These are phyloP conservation scores for Cardiospermum halicacabum DNA, from an alignment of 345 rosid genomes.

Conservation along the genomic window DNA sequence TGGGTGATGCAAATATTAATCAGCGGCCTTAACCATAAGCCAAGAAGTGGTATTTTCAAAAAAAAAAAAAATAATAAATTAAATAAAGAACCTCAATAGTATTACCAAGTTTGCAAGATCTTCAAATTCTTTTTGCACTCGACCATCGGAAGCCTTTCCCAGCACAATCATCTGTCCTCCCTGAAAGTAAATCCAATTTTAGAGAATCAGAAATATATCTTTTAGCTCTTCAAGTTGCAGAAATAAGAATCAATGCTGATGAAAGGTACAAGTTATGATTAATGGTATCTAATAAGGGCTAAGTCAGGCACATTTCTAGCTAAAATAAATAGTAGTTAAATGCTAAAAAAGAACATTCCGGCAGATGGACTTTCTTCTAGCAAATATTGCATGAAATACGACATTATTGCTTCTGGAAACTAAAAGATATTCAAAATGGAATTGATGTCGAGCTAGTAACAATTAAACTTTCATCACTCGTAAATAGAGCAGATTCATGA, in stretches of 20 bases:
- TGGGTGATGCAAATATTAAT: no score
- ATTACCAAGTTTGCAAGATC: conserved; percentile 45
- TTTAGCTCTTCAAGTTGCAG: not conserved
- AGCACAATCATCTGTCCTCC: conserved; percentile 59
- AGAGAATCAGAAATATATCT: not conserved
- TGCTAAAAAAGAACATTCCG: not conserved
- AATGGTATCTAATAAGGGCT: not conserved
- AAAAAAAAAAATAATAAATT: not conserved
- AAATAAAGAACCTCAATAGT: conserved; percentile 4
- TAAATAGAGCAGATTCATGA: not conserved
- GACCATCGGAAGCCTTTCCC: conserved; percentile 46
- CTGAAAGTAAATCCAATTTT: conserved; percentile 18
- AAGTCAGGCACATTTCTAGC: not conserved
- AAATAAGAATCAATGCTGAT: not conserved
- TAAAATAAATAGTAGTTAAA: not conserved
- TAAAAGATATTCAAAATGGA: not conserved
- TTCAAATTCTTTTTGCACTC: conserved; percentile 42
- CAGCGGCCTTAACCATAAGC: no score
- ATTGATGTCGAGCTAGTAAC: not conserved
- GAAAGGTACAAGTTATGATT: no score
- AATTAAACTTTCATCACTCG: not conserved
- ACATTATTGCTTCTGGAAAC: not conserved
- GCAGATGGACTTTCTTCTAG: not conserved
- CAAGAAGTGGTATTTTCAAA: no score
- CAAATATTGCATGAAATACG: not conserved